These are phyloP conservation scores for Wallacemonas sp. DNA, from an alignment of 208 protist species.

Conservation along the genomic window DNA sequence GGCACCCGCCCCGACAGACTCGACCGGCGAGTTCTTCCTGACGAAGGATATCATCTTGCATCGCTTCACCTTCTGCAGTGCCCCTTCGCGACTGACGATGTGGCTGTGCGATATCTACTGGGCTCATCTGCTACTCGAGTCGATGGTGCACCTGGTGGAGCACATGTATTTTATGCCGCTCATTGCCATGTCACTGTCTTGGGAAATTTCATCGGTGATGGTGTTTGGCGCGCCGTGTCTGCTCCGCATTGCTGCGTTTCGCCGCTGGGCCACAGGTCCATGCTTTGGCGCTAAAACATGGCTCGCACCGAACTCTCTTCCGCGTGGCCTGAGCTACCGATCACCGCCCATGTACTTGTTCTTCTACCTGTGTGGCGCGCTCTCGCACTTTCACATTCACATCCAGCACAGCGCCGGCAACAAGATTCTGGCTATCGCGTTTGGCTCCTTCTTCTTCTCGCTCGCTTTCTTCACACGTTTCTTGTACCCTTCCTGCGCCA, in stretches of 20 bases:
- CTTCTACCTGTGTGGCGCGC: slow-evolving; percentile 52
- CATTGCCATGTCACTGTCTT: slow-evolving; percentile 74
- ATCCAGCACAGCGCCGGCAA: slow-evolving; percentile 28
- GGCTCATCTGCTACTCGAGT: slow-evolving; percentile 60
- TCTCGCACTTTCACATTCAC: slow-evolving; percentile 68
- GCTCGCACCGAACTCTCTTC: slow-evolving; percentile 34
- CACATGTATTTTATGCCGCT: slow-evolving; percentile 86
- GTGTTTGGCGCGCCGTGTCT: slow-evolving; percentile 49
- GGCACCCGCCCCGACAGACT: neutral
- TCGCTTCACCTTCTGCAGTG: slow-evolving; percentile 61
- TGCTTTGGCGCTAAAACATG: slow-evolving; percentile 32
- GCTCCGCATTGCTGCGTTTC: slow-evolving; percentile 42
- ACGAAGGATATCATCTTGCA: slow-evolving; percentile 51
- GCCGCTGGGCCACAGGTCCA: slow-evolving; percentile 46
- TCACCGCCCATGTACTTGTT: slow-evolving; percentile 69
- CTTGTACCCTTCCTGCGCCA: slow-evolving; percentile 48
- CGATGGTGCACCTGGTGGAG: slow-evolving; percentile 58
- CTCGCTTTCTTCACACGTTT: slow-evolving; percentile 52
- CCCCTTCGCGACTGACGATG: slow-evolving; percentile 42
- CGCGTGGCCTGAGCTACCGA: slow-evolving; percentile 31
- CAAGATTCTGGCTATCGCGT: slow-evolving; percentile 44
- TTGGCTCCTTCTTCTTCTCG: slow-evolving; percentile 54
- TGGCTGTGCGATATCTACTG: slow-evolving; percentile 82
- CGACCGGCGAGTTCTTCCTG: slow-evolving; percentile 43
- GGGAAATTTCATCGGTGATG: slow-evolving; percentile 45